Base-by-base conservation (phyloP, 1,284 basidiomycete genomes). In the Phylloboletellus chloephorus region DNA sequence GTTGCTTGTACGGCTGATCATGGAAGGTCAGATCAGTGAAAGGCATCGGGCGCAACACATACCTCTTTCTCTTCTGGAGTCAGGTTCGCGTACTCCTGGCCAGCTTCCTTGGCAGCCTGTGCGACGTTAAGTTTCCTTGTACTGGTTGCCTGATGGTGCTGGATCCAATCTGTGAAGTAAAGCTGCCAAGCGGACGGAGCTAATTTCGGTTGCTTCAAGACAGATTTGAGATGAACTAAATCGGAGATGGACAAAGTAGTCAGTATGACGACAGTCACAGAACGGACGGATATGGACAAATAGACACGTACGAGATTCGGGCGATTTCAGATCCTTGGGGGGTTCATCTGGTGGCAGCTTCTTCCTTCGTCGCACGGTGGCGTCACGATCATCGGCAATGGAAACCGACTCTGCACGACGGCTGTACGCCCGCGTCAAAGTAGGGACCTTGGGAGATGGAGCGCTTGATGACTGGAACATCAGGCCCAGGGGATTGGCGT, bases 101-200 rank as follows among this genome's bases (percentile, higher is more conserved):
- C 92, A 29, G 92, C 93, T 59, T 95, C 92, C 66, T 95, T 95
- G 51, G 93, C 92, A 28, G 92, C 90, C 63, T 94, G 89, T 7
- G 93, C 92, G 44, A 97, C 92, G 63, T 97, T 96, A 37, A 97
- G 78, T 67, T 94, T 93, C 50, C 85, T 73, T 33, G 74, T 77
- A 49, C 76, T 82, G 29, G 76, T 74, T 51, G 79, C 79, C 68
- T 93, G 92, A 63, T 92, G 89, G 57, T 82, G 79, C 64, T 88
- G 83, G 52, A 97, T 90, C 80, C 91, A 93, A 63, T 96, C 91
- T 26, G 90, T 92, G 65, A 97, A 96, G 69, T 92, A 97, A 39
- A 97, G 76, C 66, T 97, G 93, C 93, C 93, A 97, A 31, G 92
- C 90, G 5, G 90, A 94, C 5, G 89, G 91, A 10, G 93, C 89